Evolutionary conservation across 2,329 filamentous ascomycete species (phyloP).

Genomic region (Colletotrichum ledebouriae): DNA sequence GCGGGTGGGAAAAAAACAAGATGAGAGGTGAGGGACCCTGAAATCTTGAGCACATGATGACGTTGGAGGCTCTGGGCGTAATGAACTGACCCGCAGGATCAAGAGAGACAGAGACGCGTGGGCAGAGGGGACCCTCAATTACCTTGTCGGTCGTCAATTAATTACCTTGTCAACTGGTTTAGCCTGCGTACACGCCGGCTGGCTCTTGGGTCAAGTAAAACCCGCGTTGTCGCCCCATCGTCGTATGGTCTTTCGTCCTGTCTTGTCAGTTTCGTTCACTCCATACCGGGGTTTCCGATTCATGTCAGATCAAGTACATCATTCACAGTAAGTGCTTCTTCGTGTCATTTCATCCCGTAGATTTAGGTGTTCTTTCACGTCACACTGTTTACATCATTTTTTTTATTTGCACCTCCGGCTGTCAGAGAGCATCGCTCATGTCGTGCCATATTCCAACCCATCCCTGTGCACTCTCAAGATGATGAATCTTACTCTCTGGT

Average conservation of each 20-base stretch:
- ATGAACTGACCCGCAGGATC: conserved; percentile 3
- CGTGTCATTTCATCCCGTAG: neutral
- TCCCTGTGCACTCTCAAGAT: conserved; percentile 17
- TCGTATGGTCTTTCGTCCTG: neutral
- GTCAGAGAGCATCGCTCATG: conserved; percentile 21
- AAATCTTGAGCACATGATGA: conserved; percentile 36
- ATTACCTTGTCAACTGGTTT: conserved; percentile 1
- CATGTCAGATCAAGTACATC: too few relatives aligned
- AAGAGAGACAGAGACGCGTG: neutral
- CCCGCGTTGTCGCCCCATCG: neutral
- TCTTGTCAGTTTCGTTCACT: neutral
- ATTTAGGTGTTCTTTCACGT: conserved; percentile 3
- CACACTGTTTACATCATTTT: conserved; percentile 8
- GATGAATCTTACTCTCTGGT: conserved; percentile 20
- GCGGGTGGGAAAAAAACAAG: neutral
- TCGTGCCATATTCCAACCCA: conserved; percentile 15
- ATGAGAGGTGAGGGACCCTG: conserved; percentile 5
- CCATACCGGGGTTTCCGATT: too few relatives aligned
- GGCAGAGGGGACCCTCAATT: too few relatives aligned
- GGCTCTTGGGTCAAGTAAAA: neutral
- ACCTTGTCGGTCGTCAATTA: neutral
- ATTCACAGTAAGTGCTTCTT: neutral
- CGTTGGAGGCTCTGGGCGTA: conserved; percentile 12
- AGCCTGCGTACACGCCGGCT: neutral
- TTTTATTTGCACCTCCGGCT: conserved; percentile 17